Evolutionary conservation across 1,139 yeast species (phyloP), one percentile per base, ranked within the genome.

Genomic region (Blastobotrys petasosporus): DNA sequence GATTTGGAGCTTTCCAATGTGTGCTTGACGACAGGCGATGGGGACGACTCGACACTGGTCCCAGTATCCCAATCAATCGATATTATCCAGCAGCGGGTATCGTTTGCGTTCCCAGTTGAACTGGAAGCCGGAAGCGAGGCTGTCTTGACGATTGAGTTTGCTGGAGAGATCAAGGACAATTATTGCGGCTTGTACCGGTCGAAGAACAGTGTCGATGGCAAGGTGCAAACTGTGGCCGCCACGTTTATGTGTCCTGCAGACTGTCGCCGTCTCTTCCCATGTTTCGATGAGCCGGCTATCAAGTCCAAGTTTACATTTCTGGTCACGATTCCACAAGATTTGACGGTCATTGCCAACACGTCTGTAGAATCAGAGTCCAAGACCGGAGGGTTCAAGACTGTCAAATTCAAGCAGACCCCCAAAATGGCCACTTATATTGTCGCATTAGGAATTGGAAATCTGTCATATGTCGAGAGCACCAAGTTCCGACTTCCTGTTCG

Each of bases 211-310:
- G 80, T 75, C 53, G 48, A 57, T 6, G 69, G 80, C 45, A 87
- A 84, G 7, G 72, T 71, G 50, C 73, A 76, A 40, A 79, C 80
- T 60, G 76, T 74, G 52, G 75, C 83, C 72, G 81, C 85, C 39
- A 84, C 94, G 40, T 94, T 85, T 66, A 82, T 85, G 74, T 94
- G 85, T 66, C 84, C 94, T 31, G 82, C 90, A 23, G 90, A 83
- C 61, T 86, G 90, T 54, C 77, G 96, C 58, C 75, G 88, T 55
- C 94, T 95, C 3, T 86, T 87, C 71, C 95, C 95, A 15, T 85
- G 90, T 62, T 80, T 82, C 57, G 95, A 87, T 65, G 95, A 86
- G 64, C 95, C 95, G 7, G 78, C 81, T 44, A 74, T 80, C 51
- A 87, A 87, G 69, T 92, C 95, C 12, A 76, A 81, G 39, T 87